phyloP scores from a whole-genome alignment of 768 basidiomycete genomes.

The Suillus tomentosus region DNA sequence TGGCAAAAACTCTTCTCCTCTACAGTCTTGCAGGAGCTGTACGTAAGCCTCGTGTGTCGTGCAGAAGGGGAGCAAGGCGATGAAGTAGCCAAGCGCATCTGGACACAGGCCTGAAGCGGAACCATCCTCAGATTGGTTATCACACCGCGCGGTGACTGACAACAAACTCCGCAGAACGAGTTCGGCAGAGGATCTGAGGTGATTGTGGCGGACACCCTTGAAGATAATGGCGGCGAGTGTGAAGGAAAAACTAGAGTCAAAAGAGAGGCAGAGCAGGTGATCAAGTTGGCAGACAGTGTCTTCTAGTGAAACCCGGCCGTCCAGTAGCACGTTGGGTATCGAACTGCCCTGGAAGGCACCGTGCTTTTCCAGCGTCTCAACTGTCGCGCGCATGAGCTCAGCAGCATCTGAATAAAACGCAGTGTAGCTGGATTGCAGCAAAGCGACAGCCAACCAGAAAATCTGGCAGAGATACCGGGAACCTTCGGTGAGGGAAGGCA shows the following conservation, averaged over 20 bases:
- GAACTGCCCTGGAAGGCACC: slow-evolving; percentile 56
- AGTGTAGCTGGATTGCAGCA: slow-evolving; percentile 77
- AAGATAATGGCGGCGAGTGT: slow-evolving; percentile 81
- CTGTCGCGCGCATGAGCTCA: slow-evolving; percentile 61
- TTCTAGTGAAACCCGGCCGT: slow-evolving; percentile 63
- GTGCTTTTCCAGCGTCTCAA: slow-evolving; percentile 64
- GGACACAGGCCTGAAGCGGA: slow-evolving; percentile 47
- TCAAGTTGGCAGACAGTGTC: slow-evolving; percentile 75
- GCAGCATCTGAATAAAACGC: slow-evolving; percentile 71
- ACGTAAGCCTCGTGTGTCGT: slow-evolving; percentile 57
- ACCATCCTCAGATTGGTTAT: slow-evolving; percentile 39
- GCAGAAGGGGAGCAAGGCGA: slow-evolving; percentile 74
- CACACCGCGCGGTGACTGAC: slow-evolving; percentile 54
- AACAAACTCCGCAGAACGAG: slow-evolving; percentile 64
- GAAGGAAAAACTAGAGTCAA: slow-evolving; percentile 79
- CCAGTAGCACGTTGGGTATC: slow-evolving; percentile 60
- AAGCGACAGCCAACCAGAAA: slow-evolving; percentile 87
- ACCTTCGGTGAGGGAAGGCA: slow-evolving; percentile 65
- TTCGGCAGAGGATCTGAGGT: slow-evolving; percentile 62
- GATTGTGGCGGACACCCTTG: slow-evolving; percentile 78
- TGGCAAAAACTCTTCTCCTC: slow-evolving; percentile 49
- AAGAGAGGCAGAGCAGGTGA: slow-evolving; percentile 69
- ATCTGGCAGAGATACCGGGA: slow-evolving; percentile 75
- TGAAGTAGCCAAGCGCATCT: slow-evolving; percentile 75
- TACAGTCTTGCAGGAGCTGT: slow-evolving; percentile 63